A percentile compares a stretch with the other conserved stretches of the same genome.
Evolutionary conservation across 1,139 yeast species (phyloP).

Genomic region (Arxiozyma slooffiae): DNA sequence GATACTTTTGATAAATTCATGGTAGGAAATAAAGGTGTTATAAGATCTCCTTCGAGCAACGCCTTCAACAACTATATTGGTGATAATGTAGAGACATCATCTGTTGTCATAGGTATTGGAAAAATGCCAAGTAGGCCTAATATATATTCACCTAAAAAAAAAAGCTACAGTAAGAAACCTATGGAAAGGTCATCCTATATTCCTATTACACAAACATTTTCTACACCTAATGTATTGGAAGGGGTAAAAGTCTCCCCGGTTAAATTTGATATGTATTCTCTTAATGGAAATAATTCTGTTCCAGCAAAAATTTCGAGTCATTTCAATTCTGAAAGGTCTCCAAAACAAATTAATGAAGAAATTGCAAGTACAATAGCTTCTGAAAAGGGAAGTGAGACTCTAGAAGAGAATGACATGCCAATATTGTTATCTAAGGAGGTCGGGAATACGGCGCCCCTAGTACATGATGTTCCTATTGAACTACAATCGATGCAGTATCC

Average conservation of each 20-base stretch:
- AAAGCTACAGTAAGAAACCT: neutral
- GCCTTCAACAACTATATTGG: neutral
- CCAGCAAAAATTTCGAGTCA: neutral
- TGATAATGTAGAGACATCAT: neutral
- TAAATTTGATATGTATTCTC: neutral
- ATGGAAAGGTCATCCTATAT: neutral
- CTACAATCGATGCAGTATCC: neutral
- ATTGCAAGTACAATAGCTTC: neutral
- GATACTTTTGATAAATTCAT: slow-evolving; percentile 65
- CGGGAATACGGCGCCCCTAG: neutral
- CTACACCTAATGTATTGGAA: neutral
- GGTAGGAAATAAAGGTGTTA: neutral
- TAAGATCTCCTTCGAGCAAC: neutral
- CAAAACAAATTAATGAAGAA: neutral
- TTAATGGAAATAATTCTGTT: neutral
- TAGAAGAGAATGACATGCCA: neutral
- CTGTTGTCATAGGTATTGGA: neutral
- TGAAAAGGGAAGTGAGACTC: neutral
- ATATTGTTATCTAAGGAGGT: neutral
- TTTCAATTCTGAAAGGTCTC: too few species aligned
- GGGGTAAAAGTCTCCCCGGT: neutral
- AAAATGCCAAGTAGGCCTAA: neutral
- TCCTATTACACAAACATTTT: neutral
- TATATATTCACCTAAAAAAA: neutral
- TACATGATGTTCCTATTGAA: neutral